These are phyloP conservation scores for Colletotrichum costaricense DNA, from an alignment of 2,329 filamentous ascomycete genomes.

Conservation along the genomic window DNA sequence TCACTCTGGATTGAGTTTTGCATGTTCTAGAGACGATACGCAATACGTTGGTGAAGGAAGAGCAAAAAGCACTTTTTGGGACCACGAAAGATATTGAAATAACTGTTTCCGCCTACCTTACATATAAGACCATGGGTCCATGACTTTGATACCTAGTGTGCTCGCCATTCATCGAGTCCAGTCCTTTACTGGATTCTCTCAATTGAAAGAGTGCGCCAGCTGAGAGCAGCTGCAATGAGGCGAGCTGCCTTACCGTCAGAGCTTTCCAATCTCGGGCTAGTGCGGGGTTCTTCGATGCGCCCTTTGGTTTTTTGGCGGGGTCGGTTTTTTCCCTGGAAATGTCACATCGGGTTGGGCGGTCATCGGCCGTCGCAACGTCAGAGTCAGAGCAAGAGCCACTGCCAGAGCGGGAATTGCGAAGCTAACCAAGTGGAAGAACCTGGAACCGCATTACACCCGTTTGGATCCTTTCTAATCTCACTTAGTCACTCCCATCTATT, in stretches of 20 bases:
- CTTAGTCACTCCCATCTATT: slow-evolving; percentile 18
- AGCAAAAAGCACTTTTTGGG: slow-evolving; percentile 31
- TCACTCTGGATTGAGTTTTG: slow-evolving; percentile 36
- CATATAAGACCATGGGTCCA: background rate
- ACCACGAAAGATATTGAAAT: slow-evolving; percentile 34
- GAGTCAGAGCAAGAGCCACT: slow-evolving; percentile 25
- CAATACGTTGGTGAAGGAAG: slow-evolving; percentile 25
- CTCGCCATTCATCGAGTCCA: background rate
- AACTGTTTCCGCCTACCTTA: slow-evolving; percentile 26
- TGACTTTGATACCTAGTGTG: background rate
- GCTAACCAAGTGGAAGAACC: slow-evolving; percentile 25
- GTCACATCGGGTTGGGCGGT: slow-evolving; percentile 10
- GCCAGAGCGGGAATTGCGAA: slow-evolving; percentile 17
- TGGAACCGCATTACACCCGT: slow-evolving; percentile 24
- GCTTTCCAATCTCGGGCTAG: slow-evolving; percentile 16
- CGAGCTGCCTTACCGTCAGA: background rate
- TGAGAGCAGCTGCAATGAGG: slow-evolving; percentile 7
- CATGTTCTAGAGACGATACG: slow-evolving; percentile 30
- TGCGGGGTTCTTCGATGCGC: slow-evolving; percentile 32
- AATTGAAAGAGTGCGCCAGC: slow-evolving; percentile 8
- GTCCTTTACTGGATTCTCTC: background rate
- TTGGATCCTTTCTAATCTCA: slow-evolving; percentile 12
- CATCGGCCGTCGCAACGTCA: slow-evolving; percentile 20
- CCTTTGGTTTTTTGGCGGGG: slow-evolving; percentile 32
- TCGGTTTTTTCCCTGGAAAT: slow-evolving; percentile 12